Conservation (phyloP, 2,329 filamentous ascomycete species). For the Alternaria ethzedia region DNA sequence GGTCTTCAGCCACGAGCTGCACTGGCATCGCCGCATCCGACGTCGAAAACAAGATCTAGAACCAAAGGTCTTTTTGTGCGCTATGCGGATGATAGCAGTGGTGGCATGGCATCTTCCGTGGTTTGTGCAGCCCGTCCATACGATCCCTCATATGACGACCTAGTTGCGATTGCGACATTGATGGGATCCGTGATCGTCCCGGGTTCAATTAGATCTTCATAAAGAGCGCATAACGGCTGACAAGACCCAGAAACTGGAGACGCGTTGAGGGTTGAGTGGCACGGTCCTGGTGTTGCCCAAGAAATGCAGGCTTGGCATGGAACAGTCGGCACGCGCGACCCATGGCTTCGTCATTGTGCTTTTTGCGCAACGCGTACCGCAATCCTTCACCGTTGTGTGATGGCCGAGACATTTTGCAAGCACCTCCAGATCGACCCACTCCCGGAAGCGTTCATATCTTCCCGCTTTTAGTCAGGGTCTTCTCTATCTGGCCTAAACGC, state of each 20-base stretch:
- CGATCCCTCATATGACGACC: neutral
- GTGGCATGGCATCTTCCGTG: neutral
- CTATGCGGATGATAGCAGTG: neutral
- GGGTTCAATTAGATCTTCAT: neutral
- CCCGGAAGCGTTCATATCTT: neutral
- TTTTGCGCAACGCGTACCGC: neutral
- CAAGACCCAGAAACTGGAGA: neutral
- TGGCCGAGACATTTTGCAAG: neutral
- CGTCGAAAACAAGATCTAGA: neutral
- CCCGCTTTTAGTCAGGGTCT: conserved; percentile 6
- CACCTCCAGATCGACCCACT: conserved; percentile 5
- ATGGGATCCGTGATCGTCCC: neutral
- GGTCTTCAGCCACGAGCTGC: neutral
- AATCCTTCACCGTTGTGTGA: neutral
- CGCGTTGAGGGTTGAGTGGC: neutral
- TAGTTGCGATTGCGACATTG: neutral
- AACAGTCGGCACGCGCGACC: neutral
- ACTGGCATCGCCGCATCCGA: neutral
- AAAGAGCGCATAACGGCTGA: neutral
- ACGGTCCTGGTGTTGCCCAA: neutral
- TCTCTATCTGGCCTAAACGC: neutral
- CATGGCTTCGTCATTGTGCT: conserved; percentile 1
- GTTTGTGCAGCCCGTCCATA: neutral
- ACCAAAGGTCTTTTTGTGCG: neutral
- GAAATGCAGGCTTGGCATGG: conserved; percentile 4